A percentile compares a stretch with the other conserved stretches of the same genome.
These are phyloP conservation scores for Acidomyces sp. DNA, from an alignment of 495 filamentous ascomycete genomes.

Conservation along the genomic window DNA sequence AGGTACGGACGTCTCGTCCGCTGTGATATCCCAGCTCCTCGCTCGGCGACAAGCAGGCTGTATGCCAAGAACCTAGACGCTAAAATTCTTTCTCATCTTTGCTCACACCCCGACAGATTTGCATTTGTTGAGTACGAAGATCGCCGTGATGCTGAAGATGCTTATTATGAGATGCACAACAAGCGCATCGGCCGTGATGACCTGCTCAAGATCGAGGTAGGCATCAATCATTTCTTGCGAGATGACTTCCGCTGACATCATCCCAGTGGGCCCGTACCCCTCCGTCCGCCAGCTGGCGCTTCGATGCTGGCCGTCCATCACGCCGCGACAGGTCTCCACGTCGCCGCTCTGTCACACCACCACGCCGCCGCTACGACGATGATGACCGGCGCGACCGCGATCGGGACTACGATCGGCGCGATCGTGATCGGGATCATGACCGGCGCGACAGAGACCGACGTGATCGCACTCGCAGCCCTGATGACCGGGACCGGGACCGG, in stretches of 20 bases:
- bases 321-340: conserved; percentile 59
- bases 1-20: conserved; percentile 98
- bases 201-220: conserved; percentile 91
- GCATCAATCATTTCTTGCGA: conserved; percentile 10
- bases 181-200: conserved; percentile 96
- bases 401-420: conserved; percentile 43
- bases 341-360: conserved; percentile 57
- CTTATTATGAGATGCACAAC: conserved; percentile 99
- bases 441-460: conserved; percentile 44
- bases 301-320: conserved; percentile 49
- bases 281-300: conserved; percentile 95
- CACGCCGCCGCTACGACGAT: conserved; percentile 63
- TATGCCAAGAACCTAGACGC: conserved; percentile 49
- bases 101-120: conserved; percentile 49
- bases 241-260: conserved; percentile 4
- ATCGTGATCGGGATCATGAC: conserved; percentile 38
- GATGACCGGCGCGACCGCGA: conserved; percentile 51
- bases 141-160: conserved; percentile 96
- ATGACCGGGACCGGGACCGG: conserved; percentile 55
- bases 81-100: conserved; percentile 17
- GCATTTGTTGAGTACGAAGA: conserved; percentile 99
- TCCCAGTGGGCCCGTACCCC: conserved; percentile 92
- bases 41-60: conserved; percentile 85
- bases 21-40: conserved; percentile 94
- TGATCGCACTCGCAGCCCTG: conserved; percentile 35